Evolutionary conservation across 2,329 filamentous ascomycete genomes (phyloP).

Genomic region (Didymella keratinophila): DNA sequence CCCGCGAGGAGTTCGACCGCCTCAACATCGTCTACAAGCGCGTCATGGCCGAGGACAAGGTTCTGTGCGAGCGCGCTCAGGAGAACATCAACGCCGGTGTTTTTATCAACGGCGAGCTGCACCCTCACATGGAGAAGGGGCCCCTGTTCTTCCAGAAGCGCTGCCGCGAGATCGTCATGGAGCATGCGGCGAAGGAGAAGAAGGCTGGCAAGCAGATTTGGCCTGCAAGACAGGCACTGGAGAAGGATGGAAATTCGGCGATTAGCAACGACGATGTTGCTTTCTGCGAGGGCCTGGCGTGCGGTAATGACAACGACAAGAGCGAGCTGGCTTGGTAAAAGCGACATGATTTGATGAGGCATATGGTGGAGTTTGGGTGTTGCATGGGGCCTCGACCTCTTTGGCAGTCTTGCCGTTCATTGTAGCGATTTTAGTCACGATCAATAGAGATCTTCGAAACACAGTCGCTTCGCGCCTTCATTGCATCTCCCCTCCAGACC

Average conservation of each 20-base stretch:
- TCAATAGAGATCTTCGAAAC: not conserved
- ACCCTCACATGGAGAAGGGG: conserved; percentile 67
- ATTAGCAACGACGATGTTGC: conserved; percentile 38
- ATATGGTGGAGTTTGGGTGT: conserved; percentile 32
- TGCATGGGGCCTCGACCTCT: conserved; percentile 28
- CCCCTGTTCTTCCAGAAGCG: conserved; percentile 65
- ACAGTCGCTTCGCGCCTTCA: not conserved
- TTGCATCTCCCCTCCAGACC: not conserved
- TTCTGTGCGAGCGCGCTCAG: conserved; percentile 66
- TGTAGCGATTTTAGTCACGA: conserved; percentile 17
- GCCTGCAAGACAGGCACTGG: conserved; percentile 56
- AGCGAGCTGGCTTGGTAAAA: conserved; percentile 37
- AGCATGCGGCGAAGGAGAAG: conserved; percentile 59
- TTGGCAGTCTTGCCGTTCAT: conserved; percentile 8
- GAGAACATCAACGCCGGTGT: conserved; percentile 68
- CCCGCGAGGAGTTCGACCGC: conserved; percentile 65
- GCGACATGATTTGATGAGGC: conserved; percentile 18
- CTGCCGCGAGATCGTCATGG: conserved; percentile 58
- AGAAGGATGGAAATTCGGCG: conserved; percentile 26
- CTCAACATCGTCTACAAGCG: conserved; percentile 69
- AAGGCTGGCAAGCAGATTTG: conserved; percentile 59
- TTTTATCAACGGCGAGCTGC: conserved; percentile 69
- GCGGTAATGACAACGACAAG: conserved; percentile 39
- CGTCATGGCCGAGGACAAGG: conserved; percentile 71
- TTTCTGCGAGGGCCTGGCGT: conserved; percentile 40